These are phyloP conservation scores for Chlamydomonas sphaeroides DNA, from an alignment of 139 green algal genomes.

Conservation along the genomic window DNA sequence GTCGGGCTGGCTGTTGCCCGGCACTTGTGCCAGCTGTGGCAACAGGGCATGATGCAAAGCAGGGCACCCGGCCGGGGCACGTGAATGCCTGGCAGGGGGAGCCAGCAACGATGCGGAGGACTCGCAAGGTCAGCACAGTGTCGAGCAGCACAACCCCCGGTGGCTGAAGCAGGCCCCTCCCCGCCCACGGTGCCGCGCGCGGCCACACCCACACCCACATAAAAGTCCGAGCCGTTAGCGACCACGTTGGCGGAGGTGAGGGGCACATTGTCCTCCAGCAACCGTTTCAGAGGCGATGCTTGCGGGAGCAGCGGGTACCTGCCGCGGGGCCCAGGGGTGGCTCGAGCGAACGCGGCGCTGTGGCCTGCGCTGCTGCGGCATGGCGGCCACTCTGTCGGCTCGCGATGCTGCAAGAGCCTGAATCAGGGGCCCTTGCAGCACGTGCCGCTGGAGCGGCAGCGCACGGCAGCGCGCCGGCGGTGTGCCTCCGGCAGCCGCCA, in stretches of 20 bases:
- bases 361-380: background rate
- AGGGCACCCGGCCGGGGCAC: too few relatives aligned
- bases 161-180: background rate
- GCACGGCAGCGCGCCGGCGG: too few relatives aligned
- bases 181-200: background rate
- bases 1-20: background rate
- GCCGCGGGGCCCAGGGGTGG: background rate
- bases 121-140: background rate
- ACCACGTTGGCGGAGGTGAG: background rate
- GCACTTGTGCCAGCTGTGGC: background rate
- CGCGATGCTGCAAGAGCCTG: too few relatives aligned
- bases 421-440: too few relatives aligned
- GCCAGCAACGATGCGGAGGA: too few relatives aligned
- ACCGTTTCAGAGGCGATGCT: background rate
- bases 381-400: too few relatives aligned
- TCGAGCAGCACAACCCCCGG: background rate
- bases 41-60: too few relatives aligned
- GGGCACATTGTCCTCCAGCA: background rate
- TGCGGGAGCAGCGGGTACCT: constrained; percentile 6
- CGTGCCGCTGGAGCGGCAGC: too few relatives aligned
- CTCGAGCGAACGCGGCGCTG: background rate
- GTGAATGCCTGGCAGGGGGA: too few relatives aligned
- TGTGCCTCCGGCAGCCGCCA: too few relatives aligned
- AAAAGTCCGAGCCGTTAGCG: background rate
- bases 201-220: background rate